A percentile compares a stretch with the other conserved stretches of the same genome.
Evolutionary conservation across 2,329 filamentous ascomycete species (phyloP).

Genomic region (Aspergillus sp.): DNA sequence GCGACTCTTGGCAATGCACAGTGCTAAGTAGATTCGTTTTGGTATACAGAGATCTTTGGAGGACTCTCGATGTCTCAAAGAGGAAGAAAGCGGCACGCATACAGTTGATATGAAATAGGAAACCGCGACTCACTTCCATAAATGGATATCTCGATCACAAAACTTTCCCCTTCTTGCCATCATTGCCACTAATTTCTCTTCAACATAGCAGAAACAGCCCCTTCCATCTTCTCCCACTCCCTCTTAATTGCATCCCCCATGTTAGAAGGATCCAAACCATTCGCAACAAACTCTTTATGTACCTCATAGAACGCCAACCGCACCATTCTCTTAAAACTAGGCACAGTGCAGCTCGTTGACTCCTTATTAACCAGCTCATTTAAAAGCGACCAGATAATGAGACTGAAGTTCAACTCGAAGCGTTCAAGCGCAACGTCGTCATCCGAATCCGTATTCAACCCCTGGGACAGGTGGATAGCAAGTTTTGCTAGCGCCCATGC

Average conservation of each 20-base stretch:
- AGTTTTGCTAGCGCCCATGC: slow-evolving; percentile 28
- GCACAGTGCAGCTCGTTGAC: slow-evolving; percentile 21
- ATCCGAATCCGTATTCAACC: slow-evolving; percentile 10
- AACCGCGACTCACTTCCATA: neutral
- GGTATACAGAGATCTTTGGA: too few species aligned
- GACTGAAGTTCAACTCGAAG: slow-evolving; percentile 22
- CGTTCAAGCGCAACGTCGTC: slow-evolving; percentile 14
- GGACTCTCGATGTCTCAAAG: neutral
- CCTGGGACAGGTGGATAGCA: slow-evolving; percentile 22
- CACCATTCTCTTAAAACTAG: slow-evolving; percentile 23
- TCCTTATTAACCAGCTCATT: slow-evolving; percentile 20
- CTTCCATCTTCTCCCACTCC: slow-evolving; percentile 47
- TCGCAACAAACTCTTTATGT: slow-evolving; percentile 19
- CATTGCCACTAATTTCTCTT: neutral
- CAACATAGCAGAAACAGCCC: slow-evolving; percentile 13
- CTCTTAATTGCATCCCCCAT: slow-evolving; percentile 19
- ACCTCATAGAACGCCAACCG: slow-evolving; percentile 20
- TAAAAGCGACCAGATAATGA: slow-evolving; percentile 30
- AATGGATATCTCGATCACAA: neutral
- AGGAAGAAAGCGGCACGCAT: too few species aligned
- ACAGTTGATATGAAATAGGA: neutral
- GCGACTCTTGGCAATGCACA: neutral
- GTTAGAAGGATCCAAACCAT: slow-evolving; percentile 20
- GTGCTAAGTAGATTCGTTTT: too few species aligned
- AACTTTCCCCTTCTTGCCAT: neutral